phyloP scores from a whole-genome alignment of 306 rosid genomes.

The Vigna hirtella region DNA sequence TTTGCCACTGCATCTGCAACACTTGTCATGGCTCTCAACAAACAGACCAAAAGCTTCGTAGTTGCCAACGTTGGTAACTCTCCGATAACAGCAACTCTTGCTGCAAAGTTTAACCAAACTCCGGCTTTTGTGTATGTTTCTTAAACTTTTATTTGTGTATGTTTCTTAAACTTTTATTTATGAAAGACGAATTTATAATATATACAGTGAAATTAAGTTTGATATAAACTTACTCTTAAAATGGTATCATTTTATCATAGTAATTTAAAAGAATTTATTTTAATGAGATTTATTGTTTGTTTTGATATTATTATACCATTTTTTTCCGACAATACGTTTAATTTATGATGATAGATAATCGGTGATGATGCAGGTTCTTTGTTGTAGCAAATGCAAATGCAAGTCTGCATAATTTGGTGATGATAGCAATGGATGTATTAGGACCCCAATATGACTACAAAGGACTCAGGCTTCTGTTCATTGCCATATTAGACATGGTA shows the following conservation, averaged over 20 bases:
- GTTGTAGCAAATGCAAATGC: slow-evolving; percentile 81
- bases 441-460: slow-evolving; percentile 60
- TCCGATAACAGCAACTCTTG: slow-evolving; percentile 55
- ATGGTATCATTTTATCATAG: too few species aligned
- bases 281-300: too few species aligned
- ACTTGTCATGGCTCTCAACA: slow-evolving; percentile 80
- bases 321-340: too few species aligned
- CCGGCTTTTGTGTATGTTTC: slow-evolving; percentile 88
- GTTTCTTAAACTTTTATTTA: slow-evolving; percentile 18
- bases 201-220: too few species aligned
- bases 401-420: slow-evolving; percentile 74
- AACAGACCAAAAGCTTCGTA: slow-evolving; percentile 66
- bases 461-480: slow-evolving; percentile 66
- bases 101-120: slow-evolving; percentile 74
- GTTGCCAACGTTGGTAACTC: slow-evolving; percentile 75
- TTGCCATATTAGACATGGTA: slow-evolving; percentile 90
- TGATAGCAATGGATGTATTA: slow-evolving; percentile 63
- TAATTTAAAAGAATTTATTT: too few species aligned
- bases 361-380: slow-evolving; percentile 67
- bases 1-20: slow-evolving; percentile 80
- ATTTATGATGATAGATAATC: neutral
- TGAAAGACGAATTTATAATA: too few species aligned
- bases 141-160: slow-evolving; percentile 53
- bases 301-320: too few species aligned
- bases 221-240: too few species aligned